Evolutionary conservation across 768 basidiomycete species (phyloP).

Genomic region (Amanita thiersii): DNA sequence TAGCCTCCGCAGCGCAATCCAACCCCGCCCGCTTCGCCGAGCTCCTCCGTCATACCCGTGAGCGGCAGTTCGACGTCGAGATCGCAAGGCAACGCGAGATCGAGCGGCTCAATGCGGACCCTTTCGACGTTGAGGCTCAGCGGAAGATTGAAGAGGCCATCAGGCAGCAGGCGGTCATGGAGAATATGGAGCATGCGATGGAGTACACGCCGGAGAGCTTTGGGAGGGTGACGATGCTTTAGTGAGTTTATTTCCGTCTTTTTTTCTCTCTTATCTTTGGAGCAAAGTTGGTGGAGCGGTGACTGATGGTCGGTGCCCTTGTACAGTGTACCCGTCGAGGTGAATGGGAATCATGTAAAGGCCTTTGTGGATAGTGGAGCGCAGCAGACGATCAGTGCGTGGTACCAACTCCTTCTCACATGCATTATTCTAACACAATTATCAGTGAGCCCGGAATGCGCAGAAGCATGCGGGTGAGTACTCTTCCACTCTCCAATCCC

Average conservation of each 20-base stretch:
- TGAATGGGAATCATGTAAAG: slow-evolving; percentile 84
- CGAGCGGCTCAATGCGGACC: slow-evolving; percentile 71
- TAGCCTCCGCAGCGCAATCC: slow-evolving; percentile 61
- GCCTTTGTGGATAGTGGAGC: slow-evolving; percentile 99
- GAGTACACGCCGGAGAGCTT: slow-evolving; percentile 93
- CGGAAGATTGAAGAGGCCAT: slow-evolving; percentile 91
- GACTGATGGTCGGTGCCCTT: background rate
- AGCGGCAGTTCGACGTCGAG: slow-evolving; percentile 46
- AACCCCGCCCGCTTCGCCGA: slow-evolving; percentile 71
- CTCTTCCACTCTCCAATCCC: background rate
- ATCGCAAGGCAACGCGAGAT: slow-evolving; percentile 53
- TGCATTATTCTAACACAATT: background rate
- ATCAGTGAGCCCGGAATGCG: slow-evolving; percentile 85
- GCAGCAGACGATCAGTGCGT: slow-evolving; percentile 90
- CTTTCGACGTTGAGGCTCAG: slow-evolving; percentile 90
- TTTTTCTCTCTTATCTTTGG: background rate
- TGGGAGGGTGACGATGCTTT: slow-evolving; percentile 94
- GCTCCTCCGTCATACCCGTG: slow-evolving; percentile 55
- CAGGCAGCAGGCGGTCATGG: slow-evolving; percentile 77
- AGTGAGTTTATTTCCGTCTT: slow-evolving; percentile 70
- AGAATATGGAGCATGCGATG: slow-evolving; percentile 91
- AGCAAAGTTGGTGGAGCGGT: background rate
- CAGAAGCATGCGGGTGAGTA: slow-evolving; percentile 81
- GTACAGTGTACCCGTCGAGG: slow-evolving; percentile 78
- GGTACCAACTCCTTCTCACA: background rate